Base-by-base conservation (phyloP, 1,284 basidiomycete genomes). In the Moniliophthora roreri region DNA sequence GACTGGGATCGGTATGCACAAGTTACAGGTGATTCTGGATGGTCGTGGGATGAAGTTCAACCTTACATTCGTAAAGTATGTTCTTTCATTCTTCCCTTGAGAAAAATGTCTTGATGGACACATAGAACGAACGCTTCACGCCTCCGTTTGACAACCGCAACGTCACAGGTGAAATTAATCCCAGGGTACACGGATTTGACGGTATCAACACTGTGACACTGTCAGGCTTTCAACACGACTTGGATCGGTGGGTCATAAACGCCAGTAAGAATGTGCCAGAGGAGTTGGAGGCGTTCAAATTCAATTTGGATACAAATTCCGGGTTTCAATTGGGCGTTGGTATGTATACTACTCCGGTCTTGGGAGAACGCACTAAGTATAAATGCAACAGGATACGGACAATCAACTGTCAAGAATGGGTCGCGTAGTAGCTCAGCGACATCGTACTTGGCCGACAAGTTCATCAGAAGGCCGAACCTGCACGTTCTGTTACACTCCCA, bases 31-130 rank as follows among this genome's bases (percentile, higher is more conserved):
- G 75, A 78, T 51, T 6, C 49, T 13, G 70, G 72, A 10, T 77
- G 76, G 76, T 67, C 68, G 16, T 77, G 76, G 76, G 57, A 68
- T 8, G 52, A 56, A n/a, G 42, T 78, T 9, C 60, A 70, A 54
- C 62, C 58, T 6, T 77, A 70, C 50, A 66, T 71, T 24, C 56
- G 55, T 10, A 73, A 67, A 62, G 73, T 74, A 35, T 6, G 13
- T n/a, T 18, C 5, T 20, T 28, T 47, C 23, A 23, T n/a, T 20
- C 2, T 20, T 39, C 9, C 13, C 2, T 41, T 23, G n/a, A 13
- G 24, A 23, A 10, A 32, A 32, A 1, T 16, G 1, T n/a, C 44
- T 21, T 20, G 11, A 11, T 42, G 20, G 15, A 6, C 13, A 3
- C 8, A 2, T 18, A 57, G 55, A 56, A 54, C 40, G 58, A 57